Percentiles rank a stretch among this genome's conserved stretches.
Conservation (phyloP, 208 protist species). For the Leishmania braziliensis region DNA sequence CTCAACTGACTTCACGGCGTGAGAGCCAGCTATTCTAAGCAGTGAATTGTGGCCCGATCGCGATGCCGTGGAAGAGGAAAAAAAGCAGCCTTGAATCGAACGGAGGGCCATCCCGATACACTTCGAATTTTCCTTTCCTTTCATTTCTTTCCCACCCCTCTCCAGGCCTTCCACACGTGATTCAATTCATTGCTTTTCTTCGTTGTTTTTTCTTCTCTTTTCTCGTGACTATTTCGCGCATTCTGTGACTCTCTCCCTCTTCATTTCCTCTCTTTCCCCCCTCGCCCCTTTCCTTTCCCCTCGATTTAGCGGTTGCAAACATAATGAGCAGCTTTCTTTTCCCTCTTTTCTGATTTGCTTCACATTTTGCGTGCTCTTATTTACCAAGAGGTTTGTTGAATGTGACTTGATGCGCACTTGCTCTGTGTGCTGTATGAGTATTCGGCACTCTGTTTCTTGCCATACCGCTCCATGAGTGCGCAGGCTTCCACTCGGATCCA, state of each 20-base stretch:
- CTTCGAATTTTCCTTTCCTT: not conserved
- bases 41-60: not conserved
- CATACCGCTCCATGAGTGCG: not conserved
- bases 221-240: not conserved
- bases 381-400: not conserved
- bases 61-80: not conserved
- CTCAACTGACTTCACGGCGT: not conserved
- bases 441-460: not conserved
- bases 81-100: not conserved
- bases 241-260: not conserved
- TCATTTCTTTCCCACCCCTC: not conserved
- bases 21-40: not conserved
- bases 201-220: not conserved
- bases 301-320: not conserved
- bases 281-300: not conserved
- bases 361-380: not conserved
- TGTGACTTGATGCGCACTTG: not conserved
- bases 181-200: not conserved
- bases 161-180: not conserved
- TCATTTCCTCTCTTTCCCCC: not conserved
- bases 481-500: not conserved
- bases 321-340: not conserved
- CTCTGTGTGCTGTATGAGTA: not conserved
- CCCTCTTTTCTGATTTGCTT: not conserved
- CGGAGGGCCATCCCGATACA: not conserved